Evolutionary conservation across 306 rosid genomes (phyloP), one percentile per base, ranked within the genome.

Genomic region (apple (Malus domestica)): DNA sequence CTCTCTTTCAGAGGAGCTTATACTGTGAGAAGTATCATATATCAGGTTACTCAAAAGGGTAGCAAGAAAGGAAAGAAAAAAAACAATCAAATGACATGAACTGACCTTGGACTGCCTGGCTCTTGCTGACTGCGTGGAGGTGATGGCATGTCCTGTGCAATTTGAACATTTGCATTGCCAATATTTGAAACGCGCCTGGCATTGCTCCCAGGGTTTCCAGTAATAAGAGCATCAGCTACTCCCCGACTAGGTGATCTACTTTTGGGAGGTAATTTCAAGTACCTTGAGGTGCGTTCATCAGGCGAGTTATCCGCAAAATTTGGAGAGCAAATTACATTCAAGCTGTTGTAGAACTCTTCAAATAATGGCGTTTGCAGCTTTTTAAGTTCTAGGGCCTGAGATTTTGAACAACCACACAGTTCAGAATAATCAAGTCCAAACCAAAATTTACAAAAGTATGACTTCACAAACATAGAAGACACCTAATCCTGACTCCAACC

Each of bases 311-410:
- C 89, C 44, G 83, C 75, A 54, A 79, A 88, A 74, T 69, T 86
- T 38, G 94, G 93, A 60, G 99, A 90, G 80, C 89, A 84, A 68
- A 87, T 85, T 78, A 79, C 78, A 87, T 86, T 89, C 80, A 93
- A 73, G 83, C 94, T 90, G 91, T 96, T 96, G 87, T 79, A 88
- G 75, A 96, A 96, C 85, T 96, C 99, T 81, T 96, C 96, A 72
- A 89, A 93, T 38, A 96, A 75, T 49, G 99, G 99, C 10, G 99
- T 90, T 77, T 96, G 99, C 76, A 96, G 83, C 75, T 90, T 96
- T 86, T 93, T 96, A 86, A 96, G 89, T 81, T 93, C 99, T 69
- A 89, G 85, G 86, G 99, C 99, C 99, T 96, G 85, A 51, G 44
- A 67, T 74, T 75, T 72, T 68, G 76, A 72, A 30, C 51, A 75